phyloP scores from a whole-genome alignment of 2,329 filamentous ascomycete genomes.

The Simplicillium sp. region DNA sequence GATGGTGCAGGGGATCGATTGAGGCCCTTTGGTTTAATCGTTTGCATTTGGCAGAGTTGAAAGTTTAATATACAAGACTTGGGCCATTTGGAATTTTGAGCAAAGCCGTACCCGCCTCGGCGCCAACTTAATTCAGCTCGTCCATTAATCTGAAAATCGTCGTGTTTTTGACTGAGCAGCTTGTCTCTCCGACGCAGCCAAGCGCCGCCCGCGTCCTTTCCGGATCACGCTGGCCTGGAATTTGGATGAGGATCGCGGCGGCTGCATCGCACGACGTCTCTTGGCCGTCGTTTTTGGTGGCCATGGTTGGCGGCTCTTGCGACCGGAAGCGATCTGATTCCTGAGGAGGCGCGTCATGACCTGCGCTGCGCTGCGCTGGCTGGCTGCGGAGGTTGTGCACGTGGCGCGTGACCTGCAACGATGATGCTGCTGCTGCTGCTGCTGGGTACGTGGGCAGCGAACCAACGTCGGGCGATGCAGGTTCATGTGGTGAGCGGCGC shows the following conservation, averaged over 20 bases:
- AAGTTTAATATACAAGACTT: not conserved
- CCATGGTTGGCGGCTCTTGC: not conserved
- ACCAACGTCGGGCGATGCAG: not conserved
- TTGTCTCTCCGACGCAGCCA: not conserved
- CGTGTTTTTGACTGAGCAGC: conserved; percentile 1
- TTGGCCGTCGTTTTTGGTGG: not conserved
- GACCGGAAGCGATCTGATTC: not conserved
- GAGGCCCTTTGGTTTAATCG: not conserved
- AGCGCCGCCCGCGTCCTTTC: not conserved
- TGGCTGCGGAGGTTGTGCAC: not conserved
- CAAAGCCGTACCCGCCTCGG: not conserved
- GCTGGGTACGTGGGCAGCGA: not conserved
- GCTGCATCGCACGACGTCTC: not conserved
- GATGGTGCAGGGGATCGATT: not conserved
- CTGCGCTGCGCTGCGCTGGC: not conserved
- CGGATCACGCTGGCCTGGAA: not conserved
- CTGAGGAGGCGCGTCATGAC: not conserved
- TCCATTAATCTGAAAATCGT: conserved; percentile 1
- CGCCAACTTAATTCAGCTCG: not conserved
- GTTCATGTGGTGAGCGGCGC: not conserved
- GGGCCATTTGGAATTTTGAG: not conserved
- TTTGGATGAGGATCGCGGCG: not conserved
- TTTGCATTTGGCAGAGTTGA: not conserved
- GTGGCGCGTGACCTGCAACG: not conserved
- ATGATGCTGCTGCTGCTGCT: not conserved